Evolutionary conservation across 352 stramenopile species (phyloP), one percentile per base, ranked within the genome.

Genomic region (Pythium rhizo-oryzae): DNA sequence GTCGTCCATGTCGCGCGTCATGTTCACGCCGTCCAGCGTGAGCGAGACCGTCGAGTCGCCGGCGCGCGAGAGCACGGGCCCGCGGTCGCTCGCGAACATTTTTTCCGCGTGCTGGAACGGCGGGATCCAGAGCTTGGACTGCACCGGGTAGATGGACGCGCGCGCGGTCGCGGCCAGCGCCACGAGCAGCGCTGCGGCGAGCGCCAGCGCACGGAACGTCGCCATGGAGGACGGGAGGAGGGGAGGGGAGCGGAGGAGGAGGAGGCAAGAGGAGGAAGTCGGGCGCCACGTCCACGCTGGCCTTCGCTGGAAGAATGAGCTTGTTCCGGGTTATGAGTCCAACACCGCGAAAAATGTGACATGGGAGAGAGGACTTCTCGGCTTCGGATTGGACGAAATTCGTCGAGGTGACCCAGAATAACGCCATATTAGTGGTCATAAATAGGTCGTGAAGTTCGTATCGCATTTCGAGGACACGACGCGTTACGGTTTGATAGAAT

Each of bases 81-180:
- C 87, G 8, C 85, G 62, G 62, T 96, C 67, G 7, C 78, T 90
- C 19, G 84, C 87, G 68, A 96, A 96, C 55, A 96, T 83, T 72
- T 96, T 96, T 71, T 96, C 87, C 9, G 87, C 86, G 58, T 87
- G 86, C 69, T 96, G 87, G 66, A 90, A 94, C 4, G 87, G 81
- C 2, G 86, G 86, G 41, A 94, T 78, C 86, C 86, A 94, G 35
- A 85, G 75, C 60, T 78, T 84, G 67, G 81, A 92, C 47, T 78
- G n/a, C 18, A 94, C 71, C 8, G 78, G 79, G 63, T 94, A 94
- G 54, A 92, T 88, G 18, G 86, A 94, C 49, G 82, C 84, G 18
- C 72, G 58, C 19, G 60, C 52, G 57, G 37, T 23, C 37, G 33
- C 19, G 11, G 8, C 37, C 12, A 75, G 55, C 49, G 44, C 37